Conservation (phyloP, 73 alveolate species). For the Tetrahymena borealis region DNA sequence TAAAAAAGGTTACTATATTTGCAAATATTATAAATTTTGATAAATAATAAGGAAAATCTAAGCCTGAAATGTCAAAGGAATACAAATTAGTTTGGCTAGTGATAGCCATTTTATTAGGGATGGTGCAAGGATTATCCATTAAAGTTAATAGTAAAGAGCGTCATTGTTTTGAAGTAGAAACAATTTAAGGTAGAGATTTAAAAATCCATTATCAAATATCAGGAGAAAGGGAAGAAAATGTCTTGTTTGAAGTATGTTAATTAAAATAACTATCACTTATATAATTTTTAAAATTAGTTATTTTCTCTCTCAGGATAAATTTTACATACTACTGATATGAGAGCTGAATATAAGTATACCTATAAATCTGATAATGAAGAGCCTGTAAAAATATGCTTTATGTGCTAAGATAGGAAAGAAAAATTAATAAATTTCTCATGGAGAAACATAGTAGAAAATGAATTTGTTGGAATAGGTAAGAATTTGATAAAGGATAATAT, state of each 20-base stretch:
- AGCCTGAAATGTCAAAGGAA: too few species aligned
- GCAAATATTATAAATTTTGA: too few species aligned
- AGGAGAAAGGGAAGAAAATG: neutral
- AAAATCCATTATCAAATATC: neutral
- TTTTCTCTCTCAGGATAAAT: neutral
- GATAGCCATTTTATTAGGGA: neutral
- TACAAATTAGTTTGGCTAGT: too few species aligned
- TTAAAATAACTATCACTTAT: neutral
- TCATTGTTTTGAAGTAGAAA: neutral
- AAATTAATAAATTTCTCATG: neutral
- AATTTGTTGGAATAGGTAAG: neutral
- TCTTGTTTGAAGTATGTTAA: neutral
- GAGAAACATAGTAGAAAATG: neutral
- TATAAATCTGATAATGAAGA: neutral
- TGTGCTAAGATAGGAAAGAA: neutral
- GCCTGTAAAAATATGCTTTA: neutral
- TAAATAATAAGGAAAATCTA: too few species aligned
- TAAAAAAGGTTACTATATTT: too few species aligned
- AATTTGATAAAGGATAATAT: neutral
- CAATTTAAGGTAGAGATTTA: neutral
- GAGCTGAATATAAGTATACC: neutral
- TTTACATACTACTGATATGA: neutral
- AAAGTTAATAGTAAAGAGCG: neutral
- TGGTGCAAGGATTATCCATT: neutral
- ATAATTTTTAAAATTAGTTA: neutral